These are phyloP conservation scores for Leccinum variicolor DNA, from an alignment of 768 basidiomycete species.

Conservation along the genomic window DNA sequence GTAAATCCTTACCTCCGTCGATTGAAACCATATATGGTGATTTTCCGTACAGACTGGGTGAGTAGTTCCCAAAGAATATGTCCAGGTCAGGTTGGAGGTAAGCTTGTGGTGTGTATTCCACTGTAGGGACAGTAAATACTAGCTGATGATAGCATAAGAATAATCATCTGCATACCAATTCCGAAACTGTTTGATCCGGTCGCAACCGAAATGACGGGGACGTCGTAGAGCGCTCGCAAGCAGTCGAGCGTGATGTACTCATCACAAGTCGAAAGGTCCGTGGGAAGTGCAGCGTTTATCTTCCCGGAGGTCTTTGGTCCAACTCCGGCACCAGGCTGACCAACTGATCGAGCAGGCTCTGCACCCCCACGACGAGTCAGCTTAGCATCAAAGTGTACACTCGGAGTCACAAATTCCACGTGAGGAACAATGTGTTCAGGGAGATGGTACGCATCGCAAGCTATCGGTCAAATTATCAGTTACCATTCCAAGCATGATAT, in stretches of 20 bases:
- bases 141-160: background rate
- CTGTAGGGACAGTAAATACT: conserved; percentile 4
- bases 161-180: conserved; percentile 19
- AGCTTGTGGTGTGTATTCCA: conserved; percentile 33
- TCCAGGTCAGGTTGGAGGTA: conserved; percentile 28
- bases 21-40: conserved; percentile 28
- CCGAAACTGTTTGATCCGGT: conserved; percentile 25
- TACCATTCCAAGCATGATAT: background rate
- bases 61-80: conserved; percentile 30
- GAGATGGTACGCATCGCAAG: conserved; percentile 33
- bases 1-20: conserved; percentile 26
- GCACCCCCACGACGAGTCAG: conserved; percentile 13
- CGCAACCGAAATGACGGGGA: conserved; percentile 14
- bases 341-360: conserved; percentile 6
- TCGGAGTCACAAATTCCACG: conserved; percentile 33
- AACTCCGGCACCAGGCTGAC: conserved; percentile 11
- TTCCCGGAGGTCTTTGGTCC: conserved; percentile 23
- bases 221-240: conserved; percentile 27
- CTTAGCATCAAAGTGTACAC: conserved; percentile 31
- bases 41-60: conserved; percentile 18
- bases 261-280: conserved; percentile 23
- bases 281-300: conserved; percentile 2
- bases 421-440: conserved; percentile 32
- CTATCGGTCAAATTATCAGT: conserved; percentile 9
- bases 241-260: conserved; percentile 30